Evolutionary conservation across 1,139 yeast species (phyloP).

Genomic region (Casaregolazyma suthepensis): DNA sequence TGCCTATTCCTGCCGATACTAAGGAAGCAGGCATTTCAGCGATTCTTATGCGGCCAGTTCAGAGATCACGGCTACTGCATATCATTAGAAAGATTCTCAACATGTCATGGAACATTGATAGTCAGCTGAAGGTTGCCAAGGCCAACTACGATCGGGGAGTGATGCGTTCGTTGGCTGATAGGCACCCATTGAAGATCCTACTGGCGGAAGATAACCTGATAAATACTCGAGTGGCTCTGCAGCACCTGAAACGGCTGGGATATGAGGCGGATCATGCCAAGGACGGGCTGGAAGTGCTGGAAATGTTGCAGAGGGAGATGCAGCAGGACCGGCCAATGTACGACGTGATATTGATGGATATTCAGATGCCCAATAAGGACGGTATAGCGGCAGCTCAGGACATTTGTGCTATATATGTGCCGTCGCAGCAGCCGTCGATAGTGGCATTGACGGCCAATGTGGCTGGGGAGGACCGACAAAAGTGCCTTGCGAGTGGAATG

Average conservation of each 20-base stretch:
- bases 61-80: slow-evolving; percentile 20
- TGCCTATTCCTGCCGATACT: slow-evolving; percentile 13
- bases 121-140: slow-evolving; percentile 26
- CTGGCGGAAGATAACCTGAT: slow-evolving; percentile 87
- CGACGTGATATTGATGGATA: slow-evolving; percentile 73
- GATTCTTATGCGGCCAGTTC: slow-evolving; percentile 28
- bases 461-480: slow-evolving; percentile 41
- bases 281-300: slow-evolving; percentile 64
- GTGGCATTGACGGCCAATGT: slow-evolving; percentile 55
- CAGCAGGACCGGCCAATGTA: slow-evolving; percentile 36
- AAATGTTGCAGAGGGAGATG: slow-evolving; percentile 35
- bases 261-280: slow-evolving; percentile 71
- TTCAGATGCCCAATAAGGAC: slow-evolving; percentile 82
- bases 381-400: slow-evolving; percentile 76
- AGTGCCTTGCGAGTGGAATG: slow-evolving; percentile 44
- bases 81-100: slow-evolving; percentile 19
- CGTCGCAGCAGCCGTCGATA: slow-evolving; percentile 35
- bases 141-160: slow-evolving; percentile 21
- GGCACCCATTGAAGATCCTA: slow-evolving; percentile 44
- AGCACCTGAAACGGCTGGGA: slow-evolving; percentile 71
- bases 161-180: slow-evolving; percentile 36
- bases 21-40: slow-evolving; percentile 20
- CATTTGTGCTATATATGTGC: slow-evolving; percentile 47
- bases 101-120: slow-evolving; percentile 23
- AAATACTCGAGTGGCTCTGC: slow-evolving; percentile 77